Conservation (phyloP, 2,329 filamentous ascomycete species). For the Xylariales sp. region DNA sequence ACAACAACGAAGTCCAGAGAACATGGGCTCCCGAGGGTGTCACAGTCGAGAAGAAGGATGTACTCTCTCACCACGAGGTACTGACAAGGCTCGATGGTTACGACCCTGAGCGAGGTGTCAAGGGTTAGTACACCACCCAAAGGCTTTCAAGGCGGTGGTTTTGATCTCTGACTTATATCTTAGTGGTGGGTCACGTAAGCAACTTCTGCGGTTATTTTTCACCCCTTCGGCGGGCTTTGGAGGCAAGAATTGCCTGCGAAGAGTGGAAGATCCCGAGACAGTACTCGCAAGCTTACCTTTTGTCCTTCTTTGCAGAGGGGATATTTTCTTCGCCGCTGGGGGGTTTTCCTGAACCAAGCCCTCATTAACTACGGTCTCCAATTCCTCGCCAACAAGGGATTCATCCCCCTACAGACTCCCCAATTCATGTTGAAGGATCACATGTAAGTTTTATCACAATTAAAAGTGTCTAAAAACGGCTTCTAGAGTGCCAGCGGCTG, state of each 20-base stretch:
- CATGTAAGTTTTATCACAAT: no score
- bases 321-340: constrained; percentile 87
- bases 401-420: constrained; percentile 78
- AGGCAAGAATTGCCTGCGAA: no score
- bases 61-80: constrained; percentile 92
- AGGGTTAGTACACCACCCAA: constrained; percentile 91
- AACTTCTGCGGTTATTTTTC: no score
- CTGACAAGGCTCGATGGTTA: constrained; percentile 84
- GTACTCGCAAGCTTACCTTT: no score
- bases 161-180: no score
- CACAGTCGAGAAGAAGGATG: constrained; percentile 67
- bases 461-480: no score
- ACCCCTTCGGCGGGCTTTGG: no score
- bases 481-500: no score
- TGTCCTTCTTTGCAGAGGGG: no score
- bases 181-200: no score
- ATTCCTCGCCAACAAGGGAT: constrained; percentile 77
- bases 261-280: no score
- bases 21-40: constrained; percentile 78
- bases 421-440: constrained; percentile 93
- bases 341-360: constrained; percentile 86
- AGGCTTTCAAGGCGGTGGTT: no score
- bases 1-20: constrained; percentile 73
- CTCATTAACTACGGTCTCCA: constrained; percentile 93
- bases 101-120: constrained; percentile 86